Conservation (phyloP, 129 eudicot species). For the Erigeron canadensis region DNA sequence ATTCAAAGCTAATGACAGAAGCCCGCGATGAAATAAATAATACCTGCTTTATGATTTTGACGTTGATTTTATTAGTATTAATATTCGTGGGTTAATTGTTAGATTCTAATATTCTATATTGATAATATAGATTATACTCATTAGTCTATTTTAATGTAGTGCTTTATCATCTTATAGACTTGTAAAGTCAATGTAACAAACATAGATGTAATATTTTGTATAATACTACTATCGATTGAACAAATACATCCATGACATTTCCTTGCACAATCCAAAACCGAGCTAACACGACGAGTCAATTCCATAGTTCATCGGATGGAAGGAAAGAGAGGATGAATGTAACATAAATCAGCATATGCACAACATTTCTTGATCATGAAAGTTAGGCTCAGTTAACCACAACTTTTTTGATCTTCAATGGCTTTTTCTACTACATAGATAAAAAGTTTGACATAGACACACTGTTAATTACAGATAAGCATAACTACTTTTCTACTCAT, state of each 20-base stretch:
- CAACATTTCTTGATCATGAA: constrained; percentile 24
- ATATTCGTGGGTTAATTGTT: constrained; percentile 3
- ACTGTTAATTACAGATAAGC: constrained; percentile 15
- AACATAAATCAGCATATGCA: constrained; percentile 10
- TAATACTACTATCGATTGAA: too few species aligned
- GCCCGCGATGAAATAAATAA: constrained; percentile 10
- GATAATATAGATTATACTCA: constrained; percentile 23
- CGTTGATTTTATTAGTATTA: not conserved
- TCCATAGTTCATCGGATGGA: not conserved
- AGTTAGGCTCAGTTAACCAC: constrained; percentile 21
- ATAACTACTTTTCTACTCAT: constrained; percentile 18
- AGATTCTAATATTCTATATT: not conserved
- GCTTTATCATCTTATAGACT: constrained; percentile 3
- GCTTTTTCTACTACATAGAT: constrained; percentile 26
- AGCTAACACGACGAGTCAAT: constrained; percentile 13
- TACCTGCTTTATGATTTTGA: not conserved
- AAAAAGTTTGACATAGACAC: constrained; percentile 7
- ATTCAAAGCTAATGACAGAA: not conserved
- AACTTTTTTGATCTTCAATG: constrained; percentile 32
- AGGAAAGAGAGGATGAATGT: not conserved
- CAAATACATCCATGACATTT: not conserved
- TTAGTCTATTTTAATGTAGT: constrained; percentile 9
- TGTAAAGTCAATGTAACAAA: not conserved
- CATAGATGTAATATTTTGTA: not conserved
- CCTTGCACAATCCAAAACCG: not conserved